Conservation (phyloP, 805 yeast genomes). For the Candida sithepensis region DNA sequence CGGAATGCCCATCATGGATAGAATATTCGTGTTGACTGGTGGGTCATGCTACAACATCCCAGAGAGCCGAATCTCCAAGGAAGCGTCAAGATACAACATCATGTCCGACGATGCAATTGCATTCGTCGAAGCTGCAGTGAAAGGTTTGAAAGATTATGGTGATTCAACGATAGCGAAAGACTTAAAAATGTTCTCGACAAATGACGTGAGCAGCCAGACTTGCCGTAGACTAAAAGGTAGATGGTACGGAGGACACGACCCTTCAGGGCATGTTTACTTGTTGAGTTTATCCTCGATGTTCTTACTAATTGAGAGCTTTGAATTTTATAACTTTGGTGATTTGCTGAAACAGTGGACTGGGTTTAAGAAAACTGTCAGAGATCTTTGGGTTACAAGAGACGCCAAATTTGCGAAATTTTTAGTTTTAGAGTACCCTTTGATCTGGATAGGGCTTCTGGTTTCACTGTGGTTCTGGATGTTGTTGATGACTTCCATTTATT, state of each 20-base stretch:
- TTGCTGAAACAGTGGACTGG: slow-evolving; percentile 8
- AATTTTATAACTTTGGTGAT: slow-evolving; percentile 14
- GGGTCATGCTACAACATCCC: slow-evolving; percentile 58
- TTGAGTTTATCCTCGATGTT: slow-evolving; percentile 63
- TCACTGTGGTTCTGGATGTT: slow-evolving; percentile 83
- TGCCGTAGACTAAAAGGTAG: slow-evolving; percentile 61
- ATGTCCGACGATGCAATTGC: neutral
- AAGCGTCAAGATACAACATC: neutral
- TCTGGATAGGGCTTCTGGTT: slow-evolving; percentile 34
- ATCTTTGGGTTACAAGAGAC: neutral
- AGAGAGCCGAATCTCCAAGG: slow-evolving; percentile 1
- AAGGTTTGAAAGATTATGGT: neutral
- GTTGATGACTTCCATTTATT: slow-evolving; percentile 75
- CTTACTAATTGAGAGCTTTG: slow-evolving; percentile 57
- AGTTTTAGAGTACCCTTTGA: slow-evolving; percentile 20
- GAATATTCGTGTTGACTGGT: slow-evolving; percentile 74
- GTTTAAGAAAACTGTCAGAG: neutral
- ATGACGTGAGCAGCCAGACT: slow-evolving; percentile 31
- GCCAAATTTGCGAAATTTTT: slow-evolving; percentile 6
- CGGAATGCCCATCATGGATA: slow-evolving; percentile 87
- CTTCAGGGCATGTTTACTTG: slow-evolving; percentile 89
- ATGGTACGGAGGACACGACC: slow-evolving; percentile 91
- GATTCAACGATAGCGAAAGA: neutral
- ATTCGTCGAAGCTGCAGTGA: neutral
- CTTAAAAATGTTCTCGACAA: slow-evolving; percentile 14